Percentiles rank a stretch among this genome's conserved stretches.
Conservation (phyloP, 2,329 filamentous ascomycete genomes). For the Fusarium sp. region DNA sequence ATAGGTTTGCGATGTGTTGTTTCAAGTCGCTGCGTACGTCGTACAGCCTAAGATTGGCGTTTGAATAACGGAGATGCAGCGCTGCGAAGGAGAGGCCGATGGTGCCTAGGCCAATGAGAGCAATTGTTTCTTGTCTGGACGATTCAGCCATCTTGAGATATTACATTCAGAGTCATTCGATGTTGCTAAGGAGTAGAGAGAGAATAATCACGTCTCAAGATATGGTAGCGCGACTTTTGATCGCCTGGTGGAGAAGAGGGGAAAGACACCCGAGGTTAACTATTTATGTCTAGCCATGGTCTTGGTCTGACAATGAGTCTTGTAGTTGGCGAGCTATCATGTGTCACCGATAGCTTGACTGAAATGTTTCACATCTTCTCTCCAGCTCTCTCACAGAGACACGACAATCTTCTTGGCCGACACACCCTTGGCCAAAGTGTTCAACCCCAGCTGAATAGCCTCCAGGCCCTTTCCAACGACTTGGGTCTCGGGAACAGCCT, state of each 20-base stretch:
- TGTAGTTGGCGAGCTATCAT: too few relatives aligned
- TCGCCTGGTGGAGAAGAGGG: constrained; percentile 20
- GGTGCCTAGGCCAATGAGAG: constrained; percentile 29
- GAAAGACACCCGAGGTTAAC: constrained; percentile 20
- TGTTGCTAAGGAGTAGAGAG: too few relatives aligned
- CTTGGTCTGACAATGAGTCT: background rate
- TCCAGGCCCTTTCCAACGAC: constrained; percentile 26
- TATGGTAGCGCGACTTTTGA: background rate
- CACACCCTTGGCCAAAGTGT: constrained; percentile 21
- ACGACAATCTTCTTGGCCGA: constrained; percentile 33
- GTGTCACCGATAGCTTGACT: too few relatives aligned
- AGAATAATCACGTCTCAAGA: background rate
- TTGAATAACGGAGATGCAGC: constrained; percentile 26
- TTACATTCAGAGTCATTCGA: too few relatives aligned
- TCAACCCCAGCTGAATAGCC: constrained; percentile 15
- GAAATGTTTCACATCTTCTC: too few relatives aligned
- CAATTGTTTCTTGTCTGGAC: constrained; percentile 14
- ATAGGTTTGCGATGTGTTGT: constrained; percentile 19
- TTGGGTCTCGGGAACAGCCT: constrained; percentile 17
- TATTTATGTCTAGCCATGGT: background rate
- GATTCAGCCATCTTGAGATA: background rate
- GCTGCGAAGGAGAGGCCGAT: constrained; percentile 32
- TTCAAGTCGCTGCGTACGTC: constrained; percentile 30
- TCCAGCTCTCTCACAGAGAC: background rate
- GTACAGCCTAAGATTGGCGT: constrained; percentile 17